These are phyloP conservation scores for Ustilago vetiveriae DNA, from an alignment of 1,284 basidiomycete genomes.

Conservation along the genomic window DNA sequence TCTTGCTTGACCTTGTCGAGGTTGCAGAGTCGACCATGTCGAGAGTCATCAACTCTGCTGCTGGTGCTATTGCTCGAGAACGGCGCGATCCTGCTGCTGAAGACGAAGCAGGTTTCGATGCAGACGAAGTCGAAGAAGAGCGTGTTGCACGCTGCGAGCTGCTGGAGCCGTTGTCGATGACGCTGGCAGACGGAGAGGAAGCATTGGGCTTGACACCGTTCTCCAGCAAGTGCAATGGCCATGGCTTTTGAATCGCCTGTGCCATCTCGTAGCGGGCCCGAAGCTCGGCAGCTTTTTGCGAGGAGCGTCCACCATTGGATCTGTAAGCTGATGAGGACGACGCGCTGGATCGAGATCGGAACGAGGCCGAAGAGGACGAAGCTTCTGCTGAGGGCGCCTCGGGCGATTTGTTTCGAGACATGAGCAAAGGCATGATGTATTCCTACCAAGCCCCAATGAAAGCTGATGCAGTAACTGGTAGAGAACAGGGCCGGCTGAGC, in stretches of 20 bases:
- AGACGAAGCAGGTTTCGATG: neutral
- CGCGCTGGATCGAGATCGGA: slow-evolving; percentile 18
- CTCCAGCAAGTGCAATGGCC: slow-evolving; percentile 42
- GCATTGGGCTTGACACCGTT: slow-evolving; percentile 33
- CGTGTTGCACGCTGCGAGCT: neutral
- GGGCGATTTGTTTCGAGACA: slow-evolving; percentile 21
- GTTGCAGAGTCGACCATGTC: slow-evolving; percentile 1
- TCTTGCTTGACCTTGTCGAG: slow-evolving; percentile 12
- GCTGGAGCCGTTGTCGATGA: neutral
- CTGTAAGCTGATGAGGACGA: slow-evolving; percentile 9
- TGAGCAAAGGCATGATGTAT: slow-evolving; percentile 18
- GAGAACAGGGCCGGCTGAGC: neutral
- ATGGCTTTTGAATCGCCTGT: slow-evolving; percentile 46
- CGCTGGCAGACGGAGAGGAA: neutral
- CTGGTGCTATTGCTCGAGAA: neutral
- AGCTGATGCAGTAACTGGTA: no score
- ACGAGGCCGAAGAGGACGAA: slow-evolving; percentile 6
- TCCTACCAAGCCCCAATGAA: no score
- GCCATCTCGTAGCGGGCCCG: slow-evolving; percentile 46
- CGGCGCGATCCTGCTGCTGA: slow-evolving; percentile 1
- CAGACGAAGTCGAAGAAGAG: slow-evolving; percentile 3
- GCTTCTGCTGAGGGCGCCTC: slow-evolving; percentile 1
- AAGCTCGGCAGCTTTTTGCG: slow-evolving; percentile 25
- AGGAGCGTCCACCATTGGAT: slow-evolving; percentile 5
- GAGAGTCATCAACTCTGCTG: slow-evolving; percentile 5